phyloP scores from a whole-genome alignment of 176 grass and related monocot species.

The Musa troglodytarum region DNA sequence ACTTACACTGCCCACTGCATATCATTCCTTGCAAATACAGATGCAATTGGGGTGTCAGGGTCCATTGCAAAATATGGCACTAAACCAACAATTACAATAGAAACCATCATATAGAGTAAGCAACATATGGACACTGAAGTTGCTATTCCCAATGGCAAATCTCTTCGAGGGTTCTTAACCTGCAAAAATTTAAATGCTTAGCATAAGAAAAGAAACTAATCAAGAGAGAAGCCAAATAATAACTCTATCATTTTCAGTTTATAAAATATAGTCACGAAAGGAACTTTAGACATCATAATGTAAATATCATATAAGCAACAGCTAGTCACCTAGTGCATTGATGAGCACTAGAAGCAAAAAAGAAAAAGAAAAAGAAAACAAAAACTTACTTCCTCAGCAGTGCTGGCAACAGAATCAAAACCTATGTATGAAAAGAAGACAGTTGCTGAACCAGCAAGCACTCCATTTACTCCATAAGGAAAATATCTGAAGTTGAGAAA shows the following conservation, averaged over 20 bases:
- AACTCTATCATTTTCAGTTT: background rate
- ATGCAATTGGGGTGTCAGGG: constrained; percentile 96
- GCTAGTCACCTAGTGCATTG: background rate
- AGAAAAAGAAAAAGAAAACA: background rate
- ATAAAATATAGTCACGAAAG: too few species aligned
- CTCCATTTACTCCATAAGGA: constrained; percentile 81
- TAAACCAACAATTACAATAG: constrained; percentile 80
- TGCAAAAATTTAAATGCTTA: constrained; percentile 14
- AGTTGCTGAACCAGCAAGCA: constrained; percentile 90
- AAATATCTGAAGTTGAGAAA: constrained; percentile 51
- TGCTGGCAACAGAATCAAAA: constrained; percentile 87
- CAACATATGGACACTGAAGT: constrained; percentile 67
- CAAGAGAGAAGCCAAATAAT: background rate
- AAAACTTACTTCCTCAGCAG: constrained; percentile 77
- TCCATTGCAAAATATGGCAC: constrained; percentile 94
- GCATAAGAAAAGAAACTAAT: constrained; percentile 1
- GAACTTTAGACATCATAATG: background rate
- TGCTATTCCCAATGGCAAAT: constrained; percentile 83
- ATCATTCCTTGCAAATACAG: constrained; percentile 71
- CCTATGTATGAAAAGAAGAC: constrained; percentile 99
- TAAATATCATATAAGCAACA: background rate
- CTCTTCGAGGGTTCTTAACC: constrained; percentile 94
- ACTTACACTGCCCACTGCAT: constrained; percentile 88
- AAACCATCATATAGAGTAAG: constrained; percentile 86
- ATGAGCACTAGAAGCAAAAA: background rate